phyloP scores from a whole-genome alignment of 2,329 filamentous ascomycete genomes.

The Verticillium nonalfalfae region DNA sequence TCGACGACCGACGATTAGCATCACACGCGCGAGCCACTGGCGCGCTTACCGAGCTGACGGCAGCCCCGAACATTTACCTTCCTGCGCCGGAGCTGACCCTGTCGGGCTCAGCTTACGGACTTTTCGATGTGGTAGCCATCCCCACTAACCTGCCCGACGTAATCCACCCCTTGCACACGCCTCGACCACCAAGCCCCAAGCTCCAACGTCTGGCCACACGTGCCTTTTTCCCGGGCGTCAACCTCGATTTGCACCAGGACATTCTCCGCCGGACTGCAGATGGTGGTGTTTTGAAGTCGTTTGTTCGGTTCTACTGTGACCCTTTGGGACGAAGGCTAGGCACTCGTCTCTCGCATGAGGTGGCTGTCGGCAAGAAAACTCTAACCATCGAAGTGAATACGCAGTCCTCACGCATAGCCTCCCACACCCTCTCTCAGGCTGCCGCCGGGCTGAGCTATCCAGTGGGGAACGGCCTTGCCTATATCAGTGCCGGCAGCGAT shows the following conservation, averaged over 20 bases:
- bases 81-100: conserved; percentile 28
- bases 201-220: neutral
- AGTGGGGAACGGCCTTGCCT: conserved; percentile 25
- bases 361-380: conserved; percentile 22
- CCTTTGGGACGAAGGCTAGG: conserved; percentile 28
- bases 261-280: conserved; percentile 15
- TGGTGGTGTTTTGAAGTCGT: conserved; percentile 13
- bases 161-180: conserved; percentile 28
- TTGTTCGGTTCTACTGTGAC: conserved; percentile 28
- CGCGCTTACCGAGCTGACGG: neutral
- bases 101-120: conserved; percentile 31
- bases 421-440: conserved; percentile 17
- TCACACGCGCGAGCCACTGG: neutral
- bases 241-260: conserved; percentile 31
- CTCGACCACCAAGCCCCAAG: neutral
- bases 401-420: conserved; percentile 13
- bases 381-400: conserved; percentile 29
- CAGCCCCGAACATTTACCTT: conserved; percentile 6
- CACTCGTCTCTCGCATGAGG: conserved; percentile 25
- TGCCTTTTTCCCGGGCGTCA: conserved; percentile 25
- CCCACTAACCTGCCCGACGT: conserved; percentile 25
- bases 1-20: neutral
- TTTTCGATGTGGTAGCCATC: conserved; percentile 24
- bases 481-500: conserved; percentile 33
- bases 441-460: conserved; percentile 25